These are phyloP conservation scores for Nadsonia starkeyi-henricii DNA, from an alignment of 1,139 yeast genomes.

Conservation along the genomic window DNA sequence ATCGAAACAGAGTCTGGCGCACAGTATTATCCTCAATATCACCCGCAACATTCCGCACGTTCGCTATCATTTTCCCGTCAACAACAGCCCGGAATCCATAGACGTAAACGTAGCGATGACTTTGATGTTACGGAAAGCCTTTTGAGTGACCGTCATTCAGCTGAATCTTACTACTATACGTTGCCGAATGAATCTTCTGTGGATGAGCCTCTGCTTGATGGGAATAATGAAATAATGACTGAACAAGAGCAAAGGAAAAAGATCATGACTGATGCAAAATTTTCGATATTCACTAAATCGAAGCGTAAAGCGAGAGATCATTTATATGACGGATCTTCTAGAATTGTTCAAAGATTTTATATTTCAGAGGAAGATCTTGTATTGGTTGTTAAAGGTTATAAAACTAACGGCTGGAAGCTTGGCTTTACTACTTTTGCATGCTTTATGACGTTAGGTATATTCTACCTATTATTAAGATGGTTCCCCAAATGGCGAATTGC, in stretches of 20 bases:
- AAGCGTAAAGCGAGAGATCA: conserved; percentile 2
- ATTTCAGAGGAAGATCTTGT: conserved; percentile 92
- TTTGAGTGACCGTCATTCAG: neutral
- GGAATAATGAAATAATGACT: conserved; percentile 1
- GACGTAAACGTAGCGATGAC: neutral
- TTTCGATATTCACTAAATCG: conserved; percentile 2
- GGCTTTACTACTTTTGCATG: conserved; percentile 34
- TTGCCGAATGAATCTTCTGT: conserved; percentile 1
- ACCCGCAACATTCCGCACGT: neutral
- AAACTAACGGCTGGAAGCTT: conserved; percentile 25
- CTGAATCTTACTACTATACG: conserved; percentile 1
- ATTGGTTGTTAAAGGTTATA: conserved; percentile 85
- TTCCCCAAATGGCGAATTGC: conserved; percentile 60
- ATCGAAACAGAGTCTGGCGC: conserved; percentile 9
- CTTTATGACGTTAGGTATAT: conserved; percentile 52
- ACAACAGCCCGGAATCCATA: neutral
- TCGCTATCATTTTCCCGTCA: neutral
- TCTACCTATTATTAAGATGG: conserved; percentile 70
- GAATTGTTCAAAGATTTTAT: conserved; percentile 56
- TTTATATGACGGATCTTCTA: conserved; percentile 2
- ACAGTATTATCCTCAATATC: conserved; percentile 12
- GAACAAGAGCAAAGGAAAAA: conserved; percentile 2
- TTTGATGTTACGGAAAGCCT: neutral
- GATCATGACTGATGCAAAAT: conserved; percentile 4
- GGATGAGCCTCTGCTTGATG: conserved; percentile 2